Conservation (phyloP, 1,284 basidiomycete species). For the Mycena citricolor region DNA sequence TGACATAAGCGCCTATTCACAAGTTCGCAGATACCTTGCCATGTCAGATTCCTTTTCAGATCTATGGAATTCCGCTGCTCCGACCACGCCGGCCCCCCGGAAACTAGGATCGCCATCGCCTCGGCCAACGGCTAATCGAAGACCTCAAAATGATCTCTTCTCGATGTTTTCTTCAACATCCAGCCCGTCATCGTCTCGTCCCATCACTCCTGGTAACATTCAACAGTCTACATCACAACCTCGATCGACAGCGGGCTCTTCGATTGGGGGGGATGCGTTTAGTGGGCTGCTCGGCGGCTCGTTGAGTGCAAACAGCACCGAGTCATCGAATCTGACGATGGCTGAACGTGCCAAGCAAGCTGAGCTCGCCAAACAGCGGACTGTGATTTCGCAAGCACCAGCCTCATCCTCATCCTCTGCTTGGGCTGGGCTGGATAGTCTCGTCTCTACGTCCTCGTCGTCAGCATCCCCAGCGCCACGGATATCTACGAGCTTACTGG, state of each 20-base stretch:
- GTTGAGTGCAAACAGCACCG: conserved; percentile 28
- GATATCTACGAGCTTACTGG: conserved; percentile 3
- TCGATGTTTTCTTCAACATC: conserved; percentile 44
- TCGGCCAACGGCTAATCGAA: conserved; percentile 26
- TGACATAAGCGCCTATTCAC: no score
- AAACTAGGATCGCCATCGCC: conserved; percentile 40
- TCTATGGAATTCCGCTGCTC: conserved; percentile 63
- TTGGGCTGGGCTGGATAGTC: conserved; percentile 62
- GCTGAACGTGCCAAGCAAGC: conserved; percentile 39
- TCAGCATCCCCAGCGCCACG: no score
- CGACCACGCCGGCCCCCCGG: conserved; percentile 42
- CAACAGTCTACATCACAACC: conserved; percentile 23
- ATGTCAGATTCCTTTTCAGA: conserved; percentile 77
- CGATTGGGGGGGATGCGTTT: conserved; percentile 61
- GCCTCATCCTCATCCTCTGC: conserved; percentile 30
- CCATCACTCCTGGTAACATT: conserved; percentile 39
- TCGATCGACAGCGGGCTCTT: conserved; percentile 29
- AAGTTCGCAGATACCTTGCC: no score
- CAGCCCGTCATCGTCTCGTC: conserved; percentile 34
- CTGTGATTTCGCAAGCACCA: conserved; percentile 20
- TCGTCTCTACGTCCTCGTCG: conserved; percentile 43
- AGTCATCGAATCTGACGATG: conserved; percentile 47
- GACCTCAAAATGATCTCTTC: conserved; percentile 48
- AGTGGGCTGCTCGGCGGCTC: conserved; percentile 56
- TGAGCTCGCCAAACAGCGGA: conserved; percentile 36